Base-by-base conservation (phyloP, 805 yeast genomes). In the Danielia oregonensis region DNA sequence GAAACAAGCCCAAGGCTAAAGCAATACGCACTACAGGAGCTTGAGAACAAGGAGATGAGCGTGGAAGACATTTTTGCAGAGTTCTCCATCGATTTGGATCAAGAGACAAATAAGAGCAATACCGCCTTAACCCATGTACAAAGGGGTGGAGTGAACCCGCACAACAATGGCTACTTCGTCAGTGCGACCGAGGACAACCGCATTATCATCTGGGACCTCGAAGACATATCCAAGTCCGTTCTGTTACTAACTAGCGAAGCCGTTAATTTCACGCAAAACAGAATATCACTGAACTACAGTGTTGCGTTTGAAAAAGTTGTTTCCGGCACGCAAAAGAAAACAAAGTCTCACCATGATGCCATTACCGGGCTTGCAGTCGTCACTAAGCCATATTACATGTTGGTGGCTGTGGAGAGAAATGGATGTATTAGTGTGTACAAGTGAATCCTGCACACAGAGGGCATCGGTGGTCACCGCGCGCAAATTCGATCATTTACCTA, bases 361-460 rank as follows among this genome's bases (percentile, higher is more conserved):
- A 68, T 82, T 24, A 66, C 67, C 2, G 80, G 63, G 25, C 57
- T 80, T 4, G 69, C 67, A 0, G 48, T 73, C 12, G 53, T 78
- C 11, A 43, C 60, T 11, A 50, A 55, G 7, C 86, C 86, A 0
- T 72, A 70, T 38, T 76, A 73, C 26, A 71, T 84, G 77, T 53
- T 84, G 2, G 59, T 85, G 3, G 68, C 83, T 2, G 86, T 64
- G 2, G 94, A 85, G 45, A 61, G 86, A 36, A 69, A 76, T 26
- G 95, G 95, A 0, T 64, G 61, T 2, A 63, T 86, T 21, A 77
- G 78, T 50, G 72, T 84, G 2, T 82, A 75, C 53, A 70, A 66
- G 46, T 74, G 48, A 42, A 25, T 12, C 18, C 10, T 26, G 9
- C 12, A 8, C 25, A 6, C 6, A 17, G 13, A 6, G 26, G 26